Evolutionary conservation across 2,329 filamentous ascomycete species (phyloP), one percentile per base, ranked within the genome.

Genomic region (Phialemonium atrogriseum): DNA sequence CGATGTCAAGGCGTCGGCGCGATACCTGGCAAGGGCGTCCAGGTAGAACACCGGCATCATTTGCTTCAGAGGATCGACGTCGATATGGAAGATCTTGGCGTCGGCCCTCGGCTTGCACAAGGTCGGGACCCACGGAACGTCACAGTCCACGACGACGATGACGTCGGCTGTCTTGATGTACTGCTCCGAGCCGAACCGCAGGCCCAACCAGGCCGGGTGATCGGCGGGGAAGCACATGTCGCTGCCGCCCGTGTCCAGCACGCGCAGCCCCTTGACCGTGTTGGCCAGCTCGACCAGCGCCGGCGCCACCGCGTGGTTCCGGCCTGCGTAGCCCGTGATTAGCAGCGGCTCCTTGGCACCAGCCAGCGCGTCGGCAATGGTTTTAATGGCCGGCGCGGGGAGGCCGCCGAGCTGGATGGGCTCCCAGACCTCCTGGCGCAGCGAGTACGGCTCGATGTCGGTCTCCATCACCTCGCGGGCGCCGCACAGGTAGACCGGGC

Each of bases 101-200:
- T 66, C 62, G 3, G 59, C 52, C 2, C 54, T 54, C 0, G 77
- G 77, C 41, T 64, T 64, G 54, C 72, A 77, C 11, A 77, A 75
- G 0, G 85, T 91, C n/a, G 80, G 78, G 34, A 95, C 87, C 86
- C 87, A 95, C 0, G 88, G 88, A 0, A 94, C 86, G 49, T 95
- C 88, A 41, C 86, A 93, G 55, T 95, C 83, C 15, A 94, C 51
- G 3, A 94, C 80, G 1, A 95, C 44, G 37, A 95, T 93, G 9
- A 86, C 73, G 52, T 95, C 89, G 1, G 88, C 85, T 0, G 75
- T 75, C 36, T 68, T 71, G 50, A 94, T 84, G 24, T 68, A 66
- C 2, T 84, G 75, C 31, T 94, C 82, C 3, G 73, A 67, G 4
- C 85, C 85, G 45, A 79, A 93, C 25, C 77, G 70, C 31, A 91